Percentiles rank a stretch among this genome's conserved stretches.
Evolutionary conservation across 164 flowering plant species (phyloP).

Genomic region (Liriodendron chinense): DNA sequence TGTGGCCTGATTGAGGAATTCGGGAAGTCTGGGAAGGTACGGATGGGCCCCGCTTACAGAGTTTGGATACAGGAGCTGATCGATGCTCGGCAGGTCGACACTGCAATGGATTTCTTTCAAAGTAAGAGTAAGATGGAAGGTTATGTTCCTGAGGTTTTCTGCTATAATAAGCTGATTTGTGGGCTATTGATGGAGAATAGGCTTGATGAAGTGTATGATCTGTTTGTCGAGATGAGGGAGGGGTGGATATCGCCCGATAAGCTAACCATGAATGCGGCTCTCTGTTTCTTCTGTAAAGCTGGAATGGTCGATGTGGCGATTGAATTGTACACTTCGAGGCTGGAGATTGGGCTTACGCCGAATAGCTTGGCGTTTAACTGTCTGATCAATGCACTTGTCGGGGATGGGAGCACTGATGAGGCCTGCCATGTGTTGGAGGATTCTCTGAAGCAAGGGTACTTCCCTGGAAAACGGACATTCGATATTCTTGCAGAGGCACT

Average conservation of each 20-base stretch:
- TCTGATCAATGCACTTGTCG: slow-evolving; percentile 59
- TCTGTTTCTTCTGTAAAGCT: slow-evolving; percentile 83
- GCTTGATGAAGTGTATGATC: slow-evolving; percentile 58
- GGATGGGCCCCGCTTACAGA: slow-evolving; percentile 41
- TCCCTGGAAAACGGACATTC: slow-evolving; percentile 53
- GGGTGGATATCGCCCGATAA: slow-evolving; percentile 49
- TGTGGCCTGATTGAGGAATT: slow-evolving; percentile 46
- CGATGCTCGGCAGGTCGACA: slow-evolving; percentile 37
- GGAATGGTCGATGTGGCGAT: slow-evolving; percentile 77
- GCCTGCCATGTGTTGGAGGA: slow-evolving; percentile 52
- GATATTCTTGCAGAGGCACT: slow-evolving; percentile 57
- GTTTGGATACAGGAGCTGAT: slow-evolving; percentile 54
- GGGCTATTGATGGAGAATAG: slow-evolving; percentile 58
- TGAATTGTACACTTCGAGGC: slow-evolving; percentile 51
- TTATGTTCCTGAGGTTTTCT: slow-evolving; percentile 51
- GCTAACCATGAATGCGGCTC: slow-evolving; percentile 64
- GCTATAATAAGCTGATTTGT: slow-evolving; percentile 54
- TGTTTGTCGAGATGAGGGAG: slow-evolving; percentile 72
- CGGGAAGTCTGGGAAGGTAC: slow-evolving; percentile 21
- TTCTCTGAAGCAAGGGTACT: slow-evolving; percentile 53
- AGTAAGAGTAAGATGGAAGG: slow-evolving; percentile 40
- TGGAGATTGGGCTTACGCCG: slow-evolving; percentile 51
- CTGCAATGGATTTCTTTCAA: slow-evolving; percentile 59
- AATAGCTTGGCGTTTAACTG: slow-evolving; percentile 55
- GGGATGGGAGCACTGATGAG: slow-evolving; percentile 57